Percentiles rank a stretch among this genome's conserved stretches.
These are phyloP conservation scores for Ocimum tenuiflorum DNA, from an alignment of 257 asterid species.

Conservation along the genomic window DNA sequence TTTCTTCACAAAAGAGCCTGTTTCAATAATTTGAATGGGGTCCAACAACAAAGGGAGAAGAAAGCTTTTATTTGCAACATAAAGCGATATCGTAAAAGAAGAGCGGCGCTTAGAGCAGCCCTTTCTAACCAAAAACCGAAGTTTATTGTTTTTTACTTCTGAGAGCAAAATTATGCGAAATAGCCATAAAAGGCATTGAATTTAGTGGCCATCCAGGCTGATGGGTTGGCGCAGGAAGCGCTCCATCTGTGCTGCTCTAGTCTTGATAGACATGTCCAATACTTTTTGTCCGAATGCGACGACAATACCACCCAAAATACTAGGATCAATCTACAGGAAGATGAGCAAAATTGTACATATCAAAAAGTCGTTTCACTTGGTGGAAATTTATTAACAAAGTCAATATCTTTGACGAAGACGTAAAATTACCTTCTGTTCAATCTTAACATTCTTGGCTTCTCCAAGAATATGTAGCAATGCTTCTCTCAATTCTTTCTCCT, in stretches of 20 bases:
- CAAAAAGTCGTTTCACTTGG: neutral
- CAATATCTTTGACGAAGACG: neutral
- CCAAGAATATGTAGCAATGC: slow-evolving; percentile 76
- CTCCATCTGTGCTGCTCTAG: slow-evolving; percentile 97
- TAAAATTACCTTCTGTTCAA: slow-evolving; percentile 66
- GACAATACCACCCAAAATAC: slow-evolving; percentile 88
- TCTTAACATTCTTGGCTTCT: slow-evolving; percentile 56
- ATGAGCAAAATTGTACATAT: neutral
- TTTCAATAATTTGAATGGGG: neutral
- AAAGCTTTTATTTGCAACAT: slow-evolving; percentile 26
- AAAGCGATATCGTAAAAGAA: neutral
- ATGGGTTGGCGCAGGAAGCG: slow-evolving; percentile 82
- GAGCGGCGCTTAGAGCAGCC: too few species aligned
- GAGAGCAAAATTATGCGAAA: slow-evolving; percentile 1
- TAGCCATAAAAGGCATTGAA: neutral
- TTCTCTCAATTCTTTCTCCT: slow-evolving; percentile 84
- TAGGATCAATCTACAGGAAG: slow-evolving; percentile 77
- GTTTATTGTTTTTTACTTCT: neutral
- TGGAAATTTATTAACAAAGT: neutral
- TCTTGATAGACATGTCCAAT: slow-evolving; percentile 87
- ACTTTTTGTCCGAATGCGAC: slow-evolving; percentile 75
- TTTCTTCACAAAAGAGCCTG: neutral
- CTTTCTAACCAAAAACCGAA: neutral
- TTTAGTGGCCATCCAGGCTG: slow-evolving; percentile 34
- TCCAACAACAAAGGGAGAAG: slow-evolving; percentile 1